These are phyloP conservation scores for Microbotryum lychnidis-dioicae DNA, from an alignment of 1,284 basidiomycete species.

Conservation along the genomic window DNA sequence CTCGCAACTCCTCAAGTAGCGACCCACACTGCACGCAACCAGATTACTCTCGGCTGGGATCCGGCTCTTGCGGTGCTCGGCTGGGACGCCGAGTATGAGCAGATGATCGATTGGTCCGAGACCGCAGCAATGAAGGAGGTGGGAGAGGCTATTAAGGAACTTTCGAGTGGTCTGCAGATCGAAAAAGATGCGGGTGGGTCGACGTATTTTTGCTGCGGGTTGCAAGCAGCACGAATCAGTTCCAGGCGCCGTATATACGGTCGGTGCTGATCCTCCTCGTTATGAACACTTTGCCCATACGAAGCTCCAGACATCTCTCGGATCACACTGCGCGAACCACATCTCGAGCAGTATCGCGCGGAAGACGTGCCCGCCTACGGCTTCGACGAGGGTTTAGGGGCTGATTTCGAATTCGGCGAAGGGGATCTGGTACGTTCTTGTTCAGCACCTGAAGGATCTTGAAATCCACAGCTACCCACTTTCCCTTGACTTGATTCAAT, in stretches of 20 bases:
- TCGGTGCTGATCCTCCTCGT: background rate
- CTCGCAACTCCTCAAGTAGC: background rate
- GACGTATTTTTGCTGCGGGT: constrained; percentile 4
- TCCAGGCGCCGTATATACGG: background rate
- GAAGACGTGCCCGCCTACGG: background rate
- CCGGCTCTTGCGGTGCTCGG: constrained; percentile 6
- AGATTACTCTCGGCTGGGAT: constrained; percentile 12
- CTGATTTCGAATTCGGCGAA: constrained; percentile 1
- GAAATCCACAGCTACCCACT: background rate
- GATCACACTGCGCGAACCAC: constrained; percentile 27
- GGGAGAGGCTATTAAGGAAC: background rate
- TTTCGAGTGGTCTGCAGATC: too few species aligned
- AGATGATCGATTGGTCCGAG: background rate
- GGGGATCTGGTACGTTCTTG: background rate
- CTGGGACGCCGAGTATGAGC: constrained; percentile 10
- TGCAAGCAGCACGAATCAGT: background rate
- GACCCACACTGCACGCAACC: background rate
- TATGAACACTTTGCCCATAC: background rate
- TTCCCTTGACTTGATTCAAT: background rate
- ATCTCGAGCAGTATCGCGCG: constrained; percentile 19
- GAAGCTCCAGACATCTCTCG: constrained; percentile 18
- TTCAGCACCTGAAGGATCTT: background rate
- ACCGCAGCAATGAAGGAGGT: background rate
- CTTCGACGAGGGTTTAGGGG: background rate
- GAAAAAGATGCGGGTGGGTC: background rate